Evolutionary conservation across 176 grass and related monocot species (phyloP), one percentile per base, ranked within the genome.

Genomic region (Phoenix dactylifera): DNA sequence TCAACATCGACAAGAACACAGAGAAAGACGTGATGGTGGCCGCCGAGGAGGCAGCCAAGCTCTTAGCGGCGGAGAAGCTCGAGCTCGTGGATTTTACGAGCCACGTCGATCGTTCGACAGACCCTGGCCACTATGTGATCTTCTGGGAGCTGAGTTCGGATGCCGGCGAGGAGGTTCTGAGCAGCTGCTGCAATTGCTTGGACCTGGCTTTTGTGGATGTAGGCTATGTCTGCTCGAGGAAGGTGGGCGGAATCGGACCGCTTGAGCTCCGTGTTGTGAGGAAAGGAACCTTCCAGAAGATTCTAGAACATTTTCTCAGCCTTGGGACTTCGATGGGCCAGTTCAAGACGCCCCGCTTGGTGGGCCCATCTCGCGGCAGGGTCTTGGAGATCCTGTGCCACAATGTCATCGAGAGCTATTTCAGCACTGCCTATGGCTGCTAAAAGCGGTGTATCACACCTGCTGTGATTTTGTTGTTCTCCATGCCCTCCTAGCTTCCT

Each of bases 1-100:
- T 99, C 79, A 89, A 89, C 71, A 93, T 99, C 0, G 94, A 99
- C 79, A 99, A 99, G 80, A 99, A 99, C 77, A 99, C 94, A 0
- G 94, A 99, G 68, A 86, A 93, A 74, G 94, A 99, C 64, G 88
- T 99, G 19, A 88, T 93, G 63, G 22, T 99, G 49, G 85, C 94
- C 3, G 88, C 89, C 3, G 94, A 99, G 74, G 88, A 71, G 23
- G 85, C 88, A 51, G 26, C 60, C 0, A 99, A 93, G 71, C 76
- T 89, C 23, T 62, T 99, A 66, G 85, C 83, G n/a, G 88, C 65
- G 15, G 94, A 99, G 24, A 99, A 99, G 68, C 63, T 99, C 15
- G 88, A 99, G 22, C 48, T 99, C 0, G 76, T 93, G 9, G 94
- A 99, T 59, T 99, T 99, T 74, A 93, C 94, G 15, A 99, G 94